Evolutionary conservation across 768 basidiomycete genomes (phyloP), one percentile per base, ranked within the genome.

Genomic region (Cystofilobasidium capitatum): DNA sequence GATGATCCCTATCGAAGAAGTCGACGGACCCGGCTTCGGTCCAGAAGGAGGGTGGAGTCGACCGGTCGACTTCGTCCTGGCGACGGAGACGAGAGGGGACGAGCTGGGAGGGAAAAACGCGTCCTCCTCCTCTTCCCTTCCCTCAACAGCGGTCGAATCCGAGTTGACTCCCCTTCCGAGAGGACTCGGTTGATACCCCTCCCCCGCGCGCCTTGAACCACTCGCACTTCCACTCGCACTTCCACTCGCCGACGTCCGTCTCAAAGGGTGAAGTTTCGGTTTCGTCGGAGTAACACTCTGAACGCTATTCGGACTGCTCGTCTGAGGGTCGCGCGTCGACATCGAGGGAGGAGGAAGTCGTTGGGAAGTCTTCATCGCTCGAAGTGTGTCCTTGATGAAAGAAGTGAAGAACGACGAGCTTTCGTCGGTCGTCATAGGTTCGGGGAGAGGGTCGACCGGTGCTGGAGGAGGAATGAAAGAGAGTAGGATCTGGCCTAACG

Each of bases 301-400:
- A n/a, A n/a, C n/a, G n/a, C n/a, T n/a, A n/a, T n/a, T n/a, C n/a
- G n/a, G n/a, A n/a, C n/a, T n/a, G n/a, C n/a, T n/a, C n/a, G n/a
- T n/a, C n/a, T n/a, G n/a, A n/a, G n/a, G n/a, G n/a, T n/a, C n/a
- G n/a, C n/a, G n/a, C n/a, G n/a, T n/a, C n/a, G n/a, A n/a, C n/a
- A n/a, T n/a, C n/a, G n/a, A n/a, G n/a, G n/a, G n/a, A n/a, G n/a
- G n/a, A n/a, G n/a, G n/a, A n/a, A n/a, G n/a, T n/a, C n/a, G n/a
- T n/a, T n/a, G n/a, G n/a, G n/a, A n/a, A n/a, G n/a, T n/a, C n/a
- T n/a, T n/a, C n/a, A n/a, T n/a, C n/a, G n/a, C n/a, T n/a, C n/a
- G n/a, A 33, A 60, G 44, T 40, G 69, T 58, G 58, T 66, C 44
- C 24, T 39, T 33, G 33, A 63, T 39, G 66, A 64, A 70, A 31